Conservation (phyloP, 495 filamentous ascomycete genomes). For the Lichina pygmaea region DNA sequence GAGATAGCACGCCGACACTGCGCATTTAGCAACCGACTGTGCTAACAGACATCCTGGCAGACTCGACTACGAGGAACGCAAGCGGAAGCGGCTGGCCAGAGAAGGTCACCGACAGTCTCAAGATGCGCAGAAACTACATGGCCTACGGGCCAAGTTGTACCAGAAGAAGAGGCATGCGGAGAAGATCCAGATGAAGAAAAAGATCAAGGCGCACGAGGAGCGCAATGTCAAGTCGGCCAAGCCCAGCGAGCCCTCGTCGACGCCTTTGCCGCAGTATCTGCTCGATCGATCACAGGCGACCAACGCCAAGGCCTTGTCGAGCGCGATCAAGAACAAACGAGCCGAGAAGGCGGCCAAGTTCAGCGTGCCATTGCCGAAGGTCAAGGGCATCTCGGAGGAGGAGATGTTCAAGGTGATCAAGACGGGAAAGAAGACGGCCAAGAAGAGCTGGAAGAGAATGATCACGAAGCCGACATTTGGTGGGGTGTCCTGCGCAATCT, state of each 20-base stretch:
- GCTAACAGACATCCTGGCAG: slow-evolving; percentile 5
- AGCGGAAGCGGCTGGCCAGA: slow-evolving; percentile 65
- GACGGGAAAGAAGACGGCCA: slow-evolving; percentile 62
- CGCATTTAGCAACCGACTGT: too few species aligned
- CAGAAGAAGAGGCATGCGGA: slow-evolving; percentile 80
- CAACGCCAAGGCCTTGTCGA: slow-evolving; percentile 68
- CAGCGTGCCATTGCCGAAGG: slow-evolving; percentile 78
- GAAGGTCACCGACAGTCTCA: slow-evolving; percentile 63
- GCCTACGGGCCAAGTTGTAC: slow-evolving; percentile 81
- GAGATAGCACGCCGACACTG: not conserved
- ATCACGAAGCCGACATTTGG: slow-evolving; percentile 72
- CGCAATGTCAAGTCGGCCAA: slow-evolving; percentile 79
- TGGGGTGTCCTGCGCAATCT: slow-evolving; percentile 9
- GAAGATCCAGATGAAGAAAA: slow-evolving; percentile 99
- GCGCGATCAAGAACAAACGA: slow-evolving; percentile 70
- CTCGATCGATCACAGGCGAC: slow-evolving; percentile 68
- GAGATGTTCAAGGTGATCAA: slow-evolving; percentile 98
- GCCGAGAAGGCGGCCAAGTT: slow-evolving; percentile 91
- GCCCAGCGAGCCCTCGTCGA: slow-evolving; percentile 40
- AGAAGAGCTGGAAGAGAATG: slow-evolving; percentile 83
- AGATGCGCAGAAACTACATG: slow-evolving; percentile 75
- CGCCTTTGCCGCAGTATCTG: slow-evolving; percentile 63
- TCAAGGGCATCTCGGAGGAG: slow-evolving; percentile 79
- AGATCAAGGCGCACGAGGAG: slow-evolving; percentile 81
- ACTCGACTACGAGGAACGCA: slow-evolving; percentile 76